Evolutionary conservation across 768 basidiomycete genomes (phyloP), one percentile per base, ranked within the genome.

Genomic region (Russula virescens): DNA sequence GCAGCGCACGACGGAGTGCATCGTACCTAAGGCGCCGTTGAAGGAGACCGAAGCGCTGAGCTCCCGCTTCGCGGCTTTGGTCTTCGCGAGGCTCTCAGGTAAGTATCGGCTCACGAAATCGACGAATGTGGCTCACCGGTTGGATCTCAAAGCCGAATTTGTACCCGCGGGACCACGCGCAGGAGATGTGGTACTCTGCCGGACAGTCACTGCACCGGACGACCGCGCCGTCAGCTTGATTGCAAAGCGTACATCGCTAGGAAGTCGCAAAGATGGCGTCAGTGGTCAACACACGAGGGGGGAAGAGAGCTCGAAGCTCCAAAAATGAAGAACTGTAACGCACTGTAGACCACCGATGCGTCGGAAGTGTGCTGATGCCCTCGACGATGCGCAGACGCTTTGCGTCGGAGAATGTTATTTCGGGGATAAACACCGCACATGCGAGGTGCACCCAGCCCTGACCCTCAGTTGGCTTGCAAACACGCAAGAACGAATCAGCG

Each of bases 111-210:
- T 25, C 60, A 43, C n/a, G 40, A 43, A 59, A 13, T 48, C 67
- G 54, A 60, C 23, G 8, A 19, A n/a, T 1, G 9, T 5, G 42
- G 75, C 87, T 70, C 67, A 89, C 93, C 40, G 87, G 81, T 69
- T 88, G 88, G 45, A 98, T 83, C 76, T 98, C 95, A 73, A 99
- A 97, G 31, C 92, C 94, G 67, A 98, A 94, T 67, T 80, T 87
- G 76, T 88, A 84, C 0, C 88, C 88, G 45, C 85, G 78, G 57
- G 80, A 82, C 91, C 92, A 98, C 21, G 93, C 97, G 72, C 97
- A 99, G 0, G 91, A 87, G 9, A 87, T 79, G 72, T 99, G 97
- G 72, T 87, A 94, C 66, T 89, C 85, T 55, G 80, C 83, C 18
- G 76, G 73, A 71, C 97, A 98, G 69, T 94, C 93, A 46, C 77